Percentiles rank a stretch among this genome's conserved stretches.
Conservation (phyloP, 2,329 filamentous ascomycete genomes). For the Ascochyta clinopodiicola region DNA sequence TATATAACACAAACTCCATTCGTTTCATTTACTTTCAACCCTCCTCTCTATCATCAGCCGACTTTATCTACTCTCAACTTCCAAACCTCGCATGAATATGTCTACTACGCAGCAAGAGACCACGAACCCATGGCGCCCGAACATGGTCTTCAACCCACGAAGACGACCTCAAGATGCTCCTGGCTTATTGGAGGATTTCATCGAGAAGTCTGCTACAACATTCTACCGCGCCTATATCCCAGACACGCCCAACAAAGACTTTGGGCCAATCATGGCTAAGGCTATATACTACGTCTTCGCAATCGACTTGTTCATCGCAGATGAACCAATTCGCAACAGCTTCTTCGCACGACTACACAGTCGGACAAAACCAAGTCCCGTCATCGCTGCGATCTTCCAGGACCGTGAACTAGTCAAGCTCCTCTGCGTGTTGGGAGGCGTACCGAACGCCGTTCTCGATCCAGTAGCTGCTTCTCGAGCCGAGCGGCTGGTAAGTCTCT, state of each 20-base stretch:
- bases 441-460: not conserved
- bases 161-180: not conserved
- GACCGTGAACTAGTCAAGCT: not conserved
- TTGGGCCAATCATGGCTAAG: constrained; percentile 1
- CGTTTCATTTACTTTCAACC: no score
- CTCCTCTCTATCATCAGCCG: not conserved
- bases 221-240: not conserved
- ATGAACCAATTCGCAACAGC: not conserved
- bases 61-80: not conserved
- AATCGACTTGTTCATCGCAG: not conserved
- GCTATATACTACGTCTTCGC: not conserved
- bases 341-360: not conserved
- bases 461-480: not conserved
- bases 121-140: not conserved
- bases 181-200: not conserved
- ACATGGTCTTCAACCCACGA: not conserved
- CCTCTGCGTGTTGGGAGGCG: not conserved
- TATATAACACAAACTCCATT: no score
- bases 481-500: not conserved
- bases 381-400: not conserved
- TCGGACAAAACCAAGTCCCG: not conserved
- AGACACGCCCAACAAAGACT: not conserved
- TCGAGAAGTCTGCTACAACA: not conserved
- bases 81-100: not conserved
- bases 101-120: not conserved